Percentiles rank a stretch among this genome's conserved stretches.
Conservation (phyloP, 1,284 basidiomycete species). For the Salmacisia buchloeana region DNA sequence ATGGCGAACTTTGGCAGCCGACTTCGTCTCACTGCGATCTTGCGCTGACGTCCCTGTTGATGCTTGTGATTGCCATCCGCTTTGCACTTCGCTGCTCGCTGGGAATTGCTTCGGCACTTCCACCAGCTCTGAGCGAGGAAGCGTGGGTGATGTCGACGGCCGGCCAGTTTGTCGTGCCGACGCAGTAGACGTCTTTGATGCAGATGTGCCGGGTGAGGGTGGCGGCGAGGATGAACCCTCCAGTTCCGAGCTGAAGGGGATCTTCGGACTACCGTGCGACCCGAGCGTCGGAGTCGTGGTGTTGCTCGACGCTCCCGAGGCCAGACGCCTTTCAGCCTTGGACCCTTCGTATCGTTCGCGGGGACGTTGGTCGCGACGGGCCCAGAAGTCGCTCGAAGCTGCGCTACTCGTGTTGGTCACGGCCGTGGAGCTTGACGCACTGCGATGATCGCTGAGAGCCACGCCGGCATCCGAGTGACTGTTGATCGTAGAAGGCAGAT, state of each 20-base stretch:
- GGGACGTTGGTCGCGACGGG: neutral
- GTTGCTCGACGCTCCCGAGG: neutral
- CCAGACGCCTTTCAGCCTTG: neutral
- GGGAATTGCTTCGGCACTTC: neutral
- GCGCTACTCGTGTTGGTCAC: neutral
- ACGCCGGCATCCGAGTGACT: too few species aligned
- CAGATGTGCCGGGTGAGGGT: neutral
- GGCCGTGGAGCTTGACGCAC: neutral
- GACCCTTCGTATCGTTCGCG: neutral
- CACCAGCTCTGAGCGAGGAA: neutral
- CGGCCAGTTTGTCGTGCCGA: neutral
- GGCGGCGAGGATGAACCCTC: neutral
- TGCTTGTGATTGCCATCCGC: too few species aligned
- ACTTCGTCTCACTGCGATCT: too few species aligned
- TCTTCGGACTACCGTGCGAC: neutral
- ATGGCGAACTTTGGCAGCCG: too few species aligned
- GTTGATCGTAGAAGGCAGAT: neutral
- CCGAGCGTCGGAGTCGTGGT: neutral
- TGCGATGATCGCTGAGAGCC: neutral
- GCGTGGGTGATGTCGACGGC: neutral
- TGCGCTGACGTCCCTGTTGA: too few species aligned
- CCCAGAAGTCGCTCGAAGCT: neutral
- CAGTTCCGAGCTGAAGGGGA: neutral
- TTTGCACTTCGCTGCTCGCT: too few species aligned
- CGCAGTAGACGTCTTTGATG: neutral